Base-by-base conservation (phyloP, 1,284 basidiomycete genomes). In the Nidula niveotomentosa region DNA sequence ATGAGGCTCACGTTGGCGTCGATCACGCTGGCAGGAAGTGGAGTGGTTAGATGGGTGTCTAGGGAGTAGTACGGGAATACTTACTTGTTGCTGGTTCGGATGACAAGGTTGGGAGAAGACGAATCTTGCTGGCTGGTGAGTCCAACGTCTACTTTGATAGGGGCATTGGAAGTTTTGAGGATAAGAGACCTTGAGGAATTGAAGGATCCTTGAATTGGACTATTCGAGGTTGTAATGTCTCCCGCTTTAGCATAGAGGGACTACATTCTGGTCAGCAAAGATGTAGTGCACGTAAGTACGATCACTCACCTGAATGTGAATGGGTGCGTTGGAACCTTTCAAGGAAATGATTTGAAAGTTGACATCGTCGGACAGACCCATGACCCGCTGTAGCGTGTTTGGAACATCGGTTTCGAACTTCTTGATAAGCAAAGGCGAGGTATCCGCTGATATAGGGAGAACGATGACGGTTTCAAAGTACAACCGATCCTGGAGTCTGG, bases 331-430 rank as follows among this genome's bases (percentile, higher is more conserved):
- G 1, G 67, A 64, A 9, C 68, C 64, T 51, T 60, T 61, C 12
- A 77, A 44, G 7, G 57, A 56, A 8, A 77, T 53, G 3, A 58
- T 48, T 0, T 63, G 56, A 53, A 78, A 76, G 10, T 59, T 37
- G 12, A 75, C 61, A 8, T 57, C 58, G 7, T 62, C 58, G 23
- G 50, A 57, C 12, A 74, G 59, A 44, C 67, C 62, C 10, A 50
- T 62, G 3, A 76, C 33, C 3, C 53, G 34, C 10, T 76, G 70
- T 35, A 54, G 43, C 30, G 65, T 70, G 56, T 75, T 70, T 33
- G 65, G 67, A 10, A 78, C 60, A 48, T 74, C 68, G 6, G 76
- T 76, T 56, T 76, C 72, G 44, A 80, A 68, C 7, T 65, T 68
- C 23, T 72, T 68, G 48, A 78, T 65, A 12, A 60, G 53, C n/a